Evolutionary conservation across 2,329 filamentous ascomycete species (phyloP).

Genomic region (Hymenoscyphus repandus): DNA sequence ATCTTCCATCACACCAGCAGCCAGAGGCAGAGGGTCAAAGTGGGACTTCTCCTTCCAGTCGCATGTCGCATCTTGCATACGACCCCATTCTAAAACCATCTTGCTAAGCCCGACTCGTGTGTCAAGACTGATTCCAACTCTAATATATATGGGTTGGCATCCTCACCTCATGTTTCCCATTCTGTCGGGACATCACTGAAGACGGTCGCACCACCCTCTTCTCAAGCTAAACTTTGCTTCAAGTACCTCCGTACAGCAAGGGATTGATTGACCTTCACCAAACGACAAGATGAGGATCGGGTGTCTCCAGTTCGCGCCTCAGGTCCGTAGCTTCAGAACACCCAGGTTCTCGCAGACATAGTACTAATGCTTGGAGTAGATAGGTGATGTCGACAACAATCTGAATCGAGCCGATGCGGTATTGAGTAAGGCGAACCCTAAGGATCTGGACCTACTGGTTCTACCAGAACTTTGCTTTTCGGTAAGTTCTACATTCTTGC

Average conservation of each 20-base stretch:
- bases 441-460: constrained; percentile 64
- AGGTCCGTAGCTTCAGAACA: constrained; percentile 36
- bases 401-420: constrained; percentile 62
- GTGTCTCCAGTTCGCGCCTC: constrained; percentile 64
- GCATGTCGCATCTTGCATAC: too few species aligned
- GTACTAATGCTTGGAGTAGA: constrained; percentile 33
- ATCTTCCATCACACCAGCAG: too few species aligned
- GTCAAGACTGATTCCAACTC: too few species aligned
- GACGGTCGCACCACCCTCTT: too few species aligned
- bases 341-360: not conserved
- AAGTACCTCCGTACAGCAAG: not conserved
- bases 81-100: too few species aligned
- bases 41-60: too few species aligned
- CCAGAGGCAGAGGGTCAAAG: too few species aligned
- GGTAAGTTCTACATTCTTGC: not conserved
- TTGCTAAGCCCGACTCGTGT: too few species aligned
- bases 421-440: constrained; percentile 45
- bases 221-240: not conserved
- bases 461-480: constrained; percentile 71
- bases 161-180: too few species aligned
- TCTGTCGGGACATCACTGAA: too few species aligned
- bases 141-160: too few species aligned
- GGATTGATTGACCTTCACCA: not conserved
- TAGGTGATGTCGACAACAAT: constrained; percentile 67
- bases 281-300: constrained; percentile 56